These are phyloP conservation scores for Umbellularia californica DNA, from an alignment of 164 flowering plant species.

Conservation along the genomic window DNA sequence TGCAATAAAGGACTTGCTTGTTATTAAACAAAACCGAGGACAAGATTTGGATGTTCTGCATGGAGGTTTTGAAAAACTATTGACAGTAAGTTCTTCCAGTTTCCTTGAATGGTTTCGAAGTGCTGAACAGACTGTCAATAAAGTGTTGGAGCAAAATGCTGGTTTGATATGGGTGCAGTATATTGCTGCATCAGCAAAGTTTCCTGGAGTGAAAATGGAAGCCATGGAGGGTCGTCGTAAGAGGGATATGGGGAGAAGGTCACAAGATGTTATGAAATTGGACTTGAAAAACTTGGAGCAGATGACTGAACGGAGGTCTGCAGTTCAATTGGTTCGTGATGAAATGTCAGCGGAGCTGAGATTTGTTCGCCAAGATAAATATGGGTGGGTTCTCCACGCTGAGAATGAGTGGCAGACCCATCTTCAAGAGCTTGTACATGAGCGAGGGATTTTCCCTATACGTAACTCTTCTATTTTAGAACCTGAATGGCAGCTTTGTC, in stretches of 20 bases:
- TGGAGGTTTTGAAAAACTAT: slow-evolving; percentile 86
- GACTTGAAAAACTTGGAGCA: slow-evolving; percentile 80
- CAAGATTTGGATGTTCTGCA: slow-evolving; percentile 74
- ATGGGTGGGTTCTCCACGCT: slow-evolving; percentile 99
- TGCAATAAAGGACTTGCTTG: slow-evolving; percentile 82
- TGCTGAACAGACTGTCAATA: slow-evolving; percentile 63
- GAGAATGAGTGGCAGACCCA: slow-evolving; percentile 96
- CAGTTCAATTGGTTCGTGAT: slow-evolving; percentile 86
- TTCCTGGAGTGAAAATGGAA: slow-evolving; percentile 88
- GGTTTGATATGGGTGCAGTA: slow-evolving; percentile 92
- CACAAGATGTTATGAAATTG: slow-evolving; percentile 52
- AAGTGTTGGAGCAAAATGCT: slow-evolving; percentile 86
- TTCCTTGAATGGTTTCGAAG: slow-evolving; percentile 79
- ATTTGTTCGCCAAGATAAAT: slow-evolving; percentile 92
- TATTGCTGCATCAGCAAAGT: slow-evolving; percentile 82
- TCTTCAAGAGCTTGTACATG: slow-evolving; percentile 98
- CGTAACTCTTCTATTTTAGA: slow-evolving; percentile 44
- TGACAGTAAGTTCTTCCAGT: slow-evolving; percentile 57
- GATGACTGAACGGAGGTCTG: slow-evolving; percentile 81
- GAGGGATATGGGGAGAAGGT: slow-evolving; percentile 74
- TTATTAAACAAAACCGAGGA: slow-evolving; percentile 82
- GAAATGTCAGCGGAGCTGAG: slow-evolving; percentile 90
- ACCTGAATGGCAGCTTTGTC: slow-evolving; percentile 96
- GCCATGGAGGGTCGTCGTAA: slow-evolving; percentile 88
- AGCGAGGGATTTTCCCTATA: slow-evolving; percentile 81